phyloP scores from a whole-genome alignment of 495 filamentous ascomycete species.

The Trichoderma reesei region DNA sequence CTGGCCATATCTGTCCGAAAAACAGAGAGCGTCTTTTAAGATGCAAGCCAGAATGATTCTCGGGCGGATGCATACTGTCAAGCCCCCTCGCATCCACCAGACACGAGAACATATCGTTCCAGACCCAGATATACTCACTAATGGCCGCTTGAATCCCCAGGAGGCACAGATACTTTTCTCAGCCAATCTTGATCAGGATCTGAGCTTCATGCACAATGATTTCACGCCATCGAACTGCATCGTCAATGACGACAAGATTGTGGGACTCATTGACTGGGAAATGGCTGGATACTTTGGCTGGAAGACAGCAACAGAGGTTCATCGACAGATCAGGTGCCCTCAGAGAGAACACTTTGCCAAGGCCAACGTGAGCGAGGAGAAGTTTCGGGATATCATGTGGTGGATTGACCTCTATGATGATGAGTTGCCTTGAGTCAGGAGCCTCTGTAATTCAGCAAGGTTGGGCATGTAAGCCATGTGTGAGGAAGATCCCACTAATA shows the following conservation, averaged over 20 bases:
- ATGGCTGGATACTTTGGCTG: conserved; percentile 39
- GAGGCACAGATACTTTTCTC: conserved; percentile 29
- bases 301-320: conserved; percentile 30
- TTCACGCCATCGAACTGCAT: conserved; percentile 32
- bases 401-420: too few relatives aligned
- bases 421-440: too few relatives aligned
- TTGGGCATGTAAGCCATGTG: too few relatives aligned
- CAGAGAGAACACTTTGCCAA: conserved; percentile 27
- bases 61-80: conserved; percentile 33
- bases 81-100: conserved; percentile 16
- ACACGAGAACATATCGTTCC: conserved; percentile 23
- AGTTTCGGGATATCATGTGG: too few relatives aligned
- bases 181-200: conserved; percentile 20
- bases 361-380: too few relatives aligned
- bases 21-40: conserved; percentile 33
- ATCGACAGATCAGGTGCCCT: conserved; percentile 28
- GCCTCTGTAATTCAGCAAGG: too few relatives aligned
- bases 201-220: conserved; percentile 37
- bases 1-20: conserved; percentile 31
- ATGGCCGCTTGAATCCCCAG: conserved; percentile 24
- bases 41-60: conserved; percentile 32
- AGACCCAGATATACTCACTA: conserved; percentile 27
- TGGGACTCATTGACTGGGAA: conserved; percentile 38
- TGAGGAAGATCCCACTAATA: too few relatives aligned
- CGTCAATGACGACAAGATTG: conserved; percentile 32